Evolutionary conservation across 495 filamentous ascomycete genomes (phyloP), one percentile per base, ranked within the genome.

Genomic region (Penicillium canescens): DNA sequence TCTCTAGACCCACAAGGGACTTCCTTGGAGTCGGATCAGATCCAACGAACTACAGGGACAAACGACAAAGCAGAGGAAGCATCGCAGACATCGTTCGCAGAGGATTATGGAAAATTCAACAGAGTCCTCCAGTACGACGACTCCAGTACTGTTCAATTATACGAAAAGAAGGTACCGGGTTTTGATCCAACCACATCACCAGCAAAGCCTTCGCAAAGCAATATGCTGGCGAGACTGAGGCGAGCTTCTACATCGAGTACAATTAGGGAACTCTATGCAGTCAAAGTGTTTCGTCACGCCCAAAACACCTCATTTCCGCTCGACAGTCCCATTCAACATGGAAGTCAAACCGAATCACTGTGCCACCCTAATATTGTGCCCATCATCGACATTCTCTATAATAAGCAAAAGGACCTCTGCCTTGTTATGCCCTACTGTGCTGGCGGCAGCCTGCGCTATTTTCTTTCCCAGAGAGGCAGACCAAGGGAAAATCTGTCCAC

Each of bases 401-500:
- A 62, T 51, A 39, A 56, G 13, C 43, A 45, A 8, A 26, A 36
- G 9, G 44, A 59, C 20, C 46, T 65, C 11, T 62, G 56, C 24
- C 50, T 57, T n/a, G 62, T 62, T 3, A 57, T 59, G 55, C 52
- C 54, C 2, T 65, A 55, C 31, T 65, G 42, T 21, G 43, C 31
- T n/a, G 53, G 46, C 5, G 59, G 62, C 24, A 65, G 36, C 36
- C 42, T 65, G 7, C 53, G 48, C 11, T 12, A 43, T 20, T 48
- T 65, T 20, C 18, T 63, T 13, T n/a, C 42, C 13, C 14, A 28
- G n/a, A 41, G 49, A 33, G 53, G 18, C 2, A 40, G 39, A 31
- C 36, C 4, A 40, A 45, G 21, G 8, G 18, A 26, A 12, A 16
- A 34, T 4, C 24, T 62, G 2, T 8, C 44, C 16, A 21, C 16